These are phyloP conservation scores for Claviceps sp. DNA, from an alignment of 2,329 filamentous ascomycete species.

Conservation along the genomic window DNA sequence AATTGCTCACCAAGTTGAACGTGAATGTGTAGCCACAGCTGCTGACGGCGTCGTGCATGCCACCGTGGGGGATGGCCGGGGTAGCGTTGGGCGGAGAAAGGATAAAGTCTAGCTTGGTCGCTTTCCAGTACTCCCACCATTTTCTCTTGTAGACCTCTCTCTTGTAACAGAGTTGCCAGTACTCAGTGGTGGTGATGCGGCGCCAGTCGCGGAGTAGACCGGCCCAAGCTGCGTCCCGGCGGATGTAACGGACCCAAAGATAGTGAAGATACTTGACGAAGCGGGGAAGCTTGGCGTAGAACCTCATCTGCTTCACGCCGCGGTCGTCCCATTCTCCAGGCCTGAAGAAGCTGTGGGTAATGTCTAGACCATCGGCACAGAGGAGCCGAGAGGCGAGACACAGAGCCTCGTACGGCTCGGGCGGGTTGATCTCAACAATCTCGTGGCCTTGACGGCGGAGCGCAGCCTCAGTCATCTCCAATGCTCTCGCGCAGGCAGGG, in stretches of 20 bases:
- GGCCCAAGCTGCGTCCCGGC: slow-evolving; percentile 64
- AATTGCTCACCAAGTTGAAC: slow-evolving; percentile 58
- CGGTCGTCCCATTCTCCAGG: slow-evolving; percentile 67
- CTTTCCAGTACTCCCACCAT: slow-evolving; percentile 81
- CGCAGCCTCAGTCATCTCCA: slow-evolving; percentile 57
- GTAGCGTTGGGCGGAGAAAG: slow-evolving; percentile 80
- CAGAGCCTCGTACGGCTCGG: slow-evolving; percentile 61
- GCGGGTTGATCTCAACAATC: slow-evolving; percentile 49
- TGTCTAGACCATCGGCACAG: slow-evolving; percentile 71
- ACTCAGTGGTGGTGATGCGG: slow-evolving; percentile 59
- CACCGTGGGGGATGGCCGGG: slow-evolving; percentile 73
- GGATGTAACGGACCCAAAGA: slow-evolving; percentile 76
- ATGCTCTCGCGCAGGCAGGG: slow-evolving; percentile 67
- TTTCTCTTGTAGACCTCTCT: slow-evolving; percentile 63
- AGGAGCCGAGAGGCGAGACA: slow-evolving; percentile 67
- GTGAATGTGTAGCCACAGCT: slow-evolving; percentile 89
- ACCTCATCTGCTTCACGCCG: slow-evolving; percentile 62
- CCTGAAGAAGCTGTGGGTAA: slow-evolving; percentile 64
- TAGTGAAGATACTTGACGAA: slow-evolving; percentile 77
- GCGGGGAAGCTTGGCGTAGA: slow-evolving; percentile 58
- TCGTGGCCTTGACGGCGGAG: slow-evolving; percentile 62
- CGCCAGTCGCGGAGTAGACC: slow-evolving; percentile 61
- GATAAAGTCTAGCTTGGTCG: slow-evolving; percentile 60
- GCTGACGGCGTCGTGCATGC: slow-evolving; percentile 73
- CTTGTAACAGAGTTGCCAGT: slow-evolving; percentile 68